phyloP scores from a whole-genome alignment of 305 asterid genomes.

The Euphrasia arctica region DNA sequence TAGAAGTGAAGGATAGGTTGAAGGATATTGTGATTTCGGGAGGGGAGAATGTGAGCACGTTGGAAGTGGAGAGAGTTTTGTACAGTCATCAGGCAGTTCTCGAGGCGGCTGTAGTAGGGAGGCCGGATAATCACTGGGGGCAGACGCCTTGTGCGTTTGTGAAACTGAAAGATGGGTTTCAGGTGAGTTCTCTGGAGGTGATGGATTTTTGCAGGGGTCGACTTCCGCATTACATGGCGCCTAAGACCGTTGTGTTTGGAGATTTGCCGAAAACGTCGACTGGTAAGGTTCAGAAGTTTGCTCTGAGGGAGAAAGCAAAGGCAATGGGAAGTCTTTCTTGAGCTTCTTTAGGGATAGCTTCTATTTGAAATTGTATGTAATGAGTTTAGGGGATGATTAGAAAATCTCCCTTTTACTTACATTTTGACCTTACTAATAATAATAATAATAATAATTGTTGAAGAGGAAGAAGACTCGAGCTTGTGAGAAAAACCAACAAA shows the following conservation, averaged over 20 bases:
- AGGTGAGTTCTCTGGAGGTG: conserved; percentile 20
- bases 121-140: conserved; percentile 94
- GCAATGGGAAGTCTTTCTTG: conserved; percentile 63
- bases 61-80: conserved; percentile 72
- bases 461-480: too few relatives aligned
- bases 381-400: too few relatives aligned
- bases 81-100: conserved; percentile 65
- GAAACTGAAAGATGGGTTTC: conserved; percentile 71
- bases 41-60: conserved; percentile 69
- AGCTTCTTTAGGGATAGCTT: conserved; percentile 19
- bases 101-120: conserved; percentile 85
- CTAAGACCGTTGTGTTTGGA: conserved; percentile 62
- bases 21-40: conserved; percentile 83
- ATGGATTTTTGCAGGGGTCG: conserved; percentile 50
- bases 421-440: too few relatives aligned
- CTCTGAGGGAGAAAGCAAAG: conserved; percentile 74
- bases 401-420: too few relatives aligned
- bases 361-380: too few relatives aligned
- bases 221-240: conserved; percentile 93
- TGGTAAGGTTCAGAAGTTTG: conserved; percentile 79
- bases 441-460: too few relatives aligned
- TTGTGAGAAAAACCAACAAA: neutral
- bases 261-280: conserved; percentile 83
- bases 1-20: conserved; percentile 59
- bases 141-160: conserved; percentile 90